Base-by-base conservation (phyloP, 1,284 basidiomycete genomes). In the Flammula alnicola region DNA sequence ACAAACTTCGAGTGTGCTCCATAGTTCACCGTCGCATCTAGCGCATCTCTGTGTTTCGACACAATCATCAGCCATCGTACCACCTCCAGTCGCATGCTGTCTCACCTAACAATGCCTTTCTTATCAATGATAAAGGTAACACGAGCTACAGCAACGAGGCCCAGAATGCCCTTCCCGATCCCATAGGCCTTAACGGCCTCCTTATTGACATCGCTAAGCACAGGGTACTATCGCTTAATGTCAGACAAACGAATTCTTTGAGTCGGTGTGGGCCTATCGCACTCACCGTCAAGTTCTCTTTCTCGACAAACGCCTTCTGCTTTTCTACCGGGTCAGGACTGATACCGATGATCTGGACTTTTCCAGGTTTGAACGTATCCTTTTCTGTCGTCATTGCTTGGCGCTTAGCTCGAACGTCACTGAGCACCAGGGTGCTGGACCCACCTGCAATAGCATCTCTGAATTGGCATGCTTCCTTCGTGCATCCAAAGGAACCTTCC, bases 401-500 rank as follows among this genome's bases (percentile, higher is more conserved):
- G 22, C 3, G 29, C 31, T 23, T 10, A 44, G 36, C 43, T 33
- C 27, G 42, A 12, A 27, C 9, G 32, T 19, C 37, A 25, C 22
- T 40, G 22, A 3, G 3, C 31, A 12, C 36, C 22, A 40, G 20
- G 7, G 32, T 41, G 17, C 8, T 35, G 26, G 11, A 62, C 76
- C 53, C 47, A 86, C 86, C 79, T 41, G 75, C 77, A 44, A 90
- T 69, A 3, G 86, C 86, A 71, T 92, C 87, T 19, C 90, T 79
- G 67, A 93, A 91, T 44, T 83, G 76, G 59, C 88, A 91, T 1
- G 86, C 89, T 66, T 93, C 83, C 61, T 78, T 84, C 7, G 87
- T 92, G 66, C 91, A 92, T 3, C 86, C 88, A 51, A 73, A 84
- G 1, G 87, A 80, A 3, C 85, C 88, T 88, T 55, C 16, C 10